Base-by-base conservation (phyloP, 768 basidiomycete species). In the Agaricus sinodeliciosus region DNA sequence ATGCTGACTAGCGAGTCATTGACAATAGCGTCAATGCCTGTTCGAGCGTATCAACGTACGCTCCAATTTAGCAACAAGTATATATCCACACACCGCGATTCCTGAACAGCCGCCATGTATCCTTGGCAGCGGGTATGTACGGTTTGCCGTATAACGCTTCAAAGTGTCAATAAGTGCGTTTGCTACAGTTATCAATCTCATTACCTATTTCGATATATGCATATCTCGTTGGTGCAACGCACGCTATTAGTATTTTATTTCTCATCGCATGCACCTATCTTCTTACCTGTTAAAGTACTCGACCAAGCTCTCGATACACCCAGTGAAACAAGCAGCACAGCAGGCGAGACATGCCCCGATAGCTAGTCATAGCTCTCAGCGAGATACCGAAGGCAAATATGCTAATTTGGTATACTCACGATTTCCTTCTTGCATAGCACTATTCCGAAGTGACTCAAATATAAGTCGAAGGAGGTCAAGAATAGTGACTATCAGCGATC, bases 1-100 rank as follows among this genome's bases (percentile, higher is more conserved):
- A 87, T 86, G 56, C 82, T 78, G 47, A 91, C 84, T 15, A 93
- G 73, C 1, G 85, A 87, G 62, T 93, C 90, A 60, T 93, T 91
- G 57, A 92, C 76, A 9, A 93, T 70, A 9, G 86, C 87, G 63
- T 90, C 88, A 57, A 92, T 85, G 19, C 76, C 75, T 75, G 53
- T 15, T n/a, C 9, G 31, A 9, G 43, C 43, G 13, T 9, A 43
- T 25, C 5, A 34, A 69, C 18, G 7, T 15, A 7, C 27, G 18
- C 68, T 54, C 39, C 55, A 43, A 8, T 36, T 47, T 40, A 13
- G 4, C 16, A 40, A 57, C 51, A 41, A 51, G 60, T n/a, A 15
- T 49, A 27, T 8, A 37, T 44, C 11, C 18, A 43, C 61, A 18
- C 59, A 72, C 84, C 89, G 51, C 87, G 78, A 60, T 90, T 85